Evolutionary conservation across 2,329 filamentous ascomycete genomes (phyloP).

Genomic region (Colletotrichum coccodes): DNA sequence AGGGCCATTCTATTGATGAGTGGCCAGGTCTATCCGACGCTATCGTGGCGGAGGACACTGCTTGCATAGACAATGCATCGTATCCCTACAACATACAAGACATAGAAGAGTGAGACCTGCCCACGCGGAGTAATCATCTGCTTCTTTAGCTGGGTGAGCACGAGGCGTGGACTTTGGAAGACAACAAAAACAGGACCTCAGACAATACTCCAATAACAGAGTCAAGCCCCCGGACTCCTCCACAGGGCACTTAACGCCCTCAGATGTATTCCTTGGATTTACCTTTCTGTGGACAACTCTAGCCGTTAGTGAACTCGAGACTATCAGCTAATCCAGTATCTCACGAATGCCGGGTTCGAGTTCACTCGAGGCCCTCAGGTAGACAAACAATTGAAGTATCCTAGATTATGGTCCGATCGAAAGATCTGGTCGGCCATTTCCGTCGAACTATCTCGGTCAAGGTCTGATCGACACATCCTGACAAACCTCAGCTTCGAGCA

Average conservation of each 20-base stretch:
- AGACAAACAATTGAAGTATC: too few species aligned
- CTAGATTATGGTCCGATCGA: too few species aligned
- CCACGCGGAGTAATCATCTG: neutral
- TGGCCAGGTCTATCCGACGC: neutral
- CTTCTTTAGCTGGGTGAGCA: neutral
- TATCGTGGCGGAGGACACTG: neutral
- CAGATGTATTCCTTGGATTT: too few species aligned
- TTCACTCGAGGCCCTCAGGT: too few species aligned
- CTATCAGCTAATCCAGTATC: too few species aligned
- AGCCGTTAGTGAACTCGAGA: too few species aligned
- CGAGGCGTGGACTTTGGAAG: constrained; percentile 49
- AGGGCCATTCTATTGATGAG: neutral
- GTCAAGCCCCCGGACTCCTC: constrained; percentile 54
- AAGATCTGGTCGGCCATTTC: too few species aligned
- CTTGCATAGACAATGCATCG: neutral
- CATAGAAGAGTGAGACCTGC: neutral
- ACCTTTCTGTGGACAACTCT: too few species aligned
- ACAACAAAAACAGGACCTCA: constrained; percentile 52
- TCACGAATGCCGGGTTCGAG: too few species aligned
- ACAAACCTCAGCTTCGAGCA: too few species aligned
- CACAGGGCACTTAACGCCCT: constrained; percentile 57
- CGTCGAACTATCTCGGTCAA: too few species aligned
- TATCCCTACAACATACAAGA: neutral
- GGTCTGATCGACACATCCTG: too few species aligned
- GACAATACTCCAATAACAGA: constrained; percentile 48